Percentiles rank a stretch among this genome's conserved stretches.
Evolutionary conservation across 495 filamentous ascomycete genomes (phyloP).

Genomic region (Hypoxylon subgilvum): DNA sequence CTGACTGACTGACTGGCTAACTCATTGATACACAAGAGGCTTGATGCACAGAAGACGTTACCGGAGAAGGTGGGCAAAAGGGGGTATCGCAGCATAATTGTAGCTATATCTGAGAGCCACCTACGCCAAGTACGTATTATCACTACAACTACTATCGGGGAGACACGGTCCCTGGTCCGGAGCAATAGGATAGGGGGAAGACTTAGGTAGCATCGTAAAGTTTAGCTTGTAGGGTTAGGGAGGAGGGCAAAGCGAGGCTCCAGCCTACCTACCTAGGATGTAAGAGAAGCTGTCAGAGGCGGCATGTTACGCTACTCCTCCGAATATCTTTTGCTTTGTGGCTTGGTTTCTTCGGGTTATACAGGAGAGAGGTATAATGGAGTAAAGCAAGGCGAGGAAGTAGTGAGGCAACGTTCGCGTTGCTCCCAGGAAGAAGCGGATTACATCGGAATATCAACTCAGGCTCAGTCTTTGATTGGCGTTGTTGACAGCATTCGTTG

Average conservation of each 20-base stretch:
- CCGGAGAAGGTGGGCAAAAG: slow-evolving; percentile 17
- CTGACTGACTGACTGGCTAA: no score
- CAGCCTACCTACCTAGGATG: not conserved
- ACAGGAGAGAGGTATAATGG: slow-evolving; percentile 13
- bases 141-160: not conserved
- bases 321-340: not conserved
- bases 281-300: slow-evolving; percentile 3
- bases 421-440: slow-evolving; percentile 3
- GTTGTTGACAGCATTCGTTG: not conserved
- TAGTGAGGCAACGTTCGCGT: not conserved
- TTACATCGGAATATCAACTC: slow-evolving; percentile 10
- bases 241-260: slow-evolving; percentile 9
- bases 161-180: slow-evolving; percentile 14
- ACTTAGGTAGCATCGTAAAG: not conserved
- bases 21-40: not conserved
- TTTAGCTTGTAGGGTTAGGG: no score
- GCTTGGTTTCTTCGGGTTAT: slow-evolving; percentile 8
- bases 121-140: not conserved
- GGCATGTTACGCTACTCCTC: slow-evolving; percentile 5
- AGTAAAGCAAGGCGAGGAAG: not conserved
- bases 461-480: not conserved
- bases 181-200: not conserved
- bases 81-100: slow-evolving; percentile 3
- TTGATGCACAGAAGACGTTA: not conserved
- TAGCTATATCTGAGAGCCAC: not conserved